Evolutionary conservation across 1,139 yeast species (phyloP), one percentile per base, ranked within the genome.

Genomic region (Scheffersomyces segobiensis): DNA sequence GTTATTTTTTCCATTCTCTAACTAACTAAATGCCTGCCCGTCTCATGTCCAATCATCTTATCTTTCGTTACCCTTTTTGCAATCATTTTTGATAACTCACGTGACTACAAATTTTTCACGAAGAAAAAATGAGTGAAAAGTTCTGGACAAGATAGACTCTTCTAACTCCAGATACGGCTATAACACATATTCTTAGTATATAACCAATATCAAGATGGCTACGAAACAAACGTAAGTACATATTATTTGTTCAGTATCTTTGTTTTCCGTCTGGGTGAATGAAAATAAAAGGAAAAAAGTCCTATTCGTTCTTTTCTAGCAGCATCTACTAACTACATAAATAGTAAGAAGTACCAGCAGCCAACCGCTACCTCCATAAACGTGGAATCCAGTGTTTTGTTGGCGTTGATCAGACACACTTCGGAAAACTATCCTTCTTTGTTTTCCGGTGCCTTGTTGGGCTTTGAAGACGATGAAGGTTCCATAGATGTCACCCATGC

Each of bases 371-470:
- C 73, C 52, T 67, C 79, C 53, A 81, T 85, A 60, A 78, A 79
- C 60, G 74, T 85, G 53, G 84, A 83, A 63, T 84, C 87, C 48
- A 80, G 86, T 62, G 93, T 85, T 47, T 88, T 89, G 56, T 80
- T 91, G 66, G 87, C 89, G 63, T 81, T 92, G 64, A 80, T 89
- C 64, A 87, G 89, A 72, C 92, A 90, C 72, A 87, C 93, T 18
- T 82, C 91, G 51, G 91, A 88, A 61, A 79, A 83, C 67, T 83
- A 81, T 68, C 93, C 96, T 50, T 80, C 86, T 20, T 78, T 88
- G 46, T 88, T 84, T 58, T 83, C 91, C 39, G 97, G 97, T 42
- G 87, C 93, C 53, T 79, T 92, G 57, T 84, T 89, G 58, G 97
- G 97, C 20, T 82, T 89, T 62, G 93, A 89, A 71, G 87, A 85